phyloP scores from a whole-genome alignment of 2,329 filamentous ascomycete genomes.

The Stachybotrys elegans region DNA sequence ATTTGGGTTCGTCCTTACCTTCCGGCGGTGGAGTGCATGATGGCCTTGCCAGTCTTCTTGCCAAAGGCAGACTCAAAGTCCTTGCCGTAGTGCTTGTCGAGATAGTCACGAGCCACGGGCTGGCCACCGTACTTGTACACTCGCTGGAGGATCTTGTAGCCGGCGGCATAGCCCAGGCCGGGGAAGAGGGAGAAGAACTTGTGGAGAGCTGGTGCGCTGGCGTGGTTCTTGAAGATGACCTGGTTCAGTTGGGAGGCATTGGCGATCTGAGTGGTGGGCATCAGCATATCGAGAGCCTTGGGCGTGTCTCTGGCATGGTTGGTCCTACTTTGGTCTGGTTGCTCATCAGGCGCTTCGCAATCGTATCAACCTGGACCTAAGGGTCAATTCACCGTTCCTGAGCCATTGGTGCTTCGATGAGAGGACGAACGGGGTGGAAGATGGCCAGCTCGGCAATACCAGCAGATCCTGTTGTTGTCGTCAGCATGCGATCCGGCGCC shows the following conservation, averaged over 20 bases:
- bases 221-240: slow-evolving; percentile 92
- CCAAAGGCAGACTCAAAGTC: slow-evolving; percentile 88
- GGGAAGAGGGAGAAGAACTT: slow-evolving; percentile 98
- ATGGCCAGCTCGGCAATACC: slow-evolving; percentile 90
- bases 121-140: slow-evolving; percentile 99
- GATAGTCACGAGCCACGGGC: slow-evolving; percentile 88
- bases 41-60: slow-evolving; percentile 95
- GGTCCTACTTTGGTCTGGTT: slow-evolving; percentile 67
- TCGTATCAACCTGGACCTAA: slow-evolving; percentile 78
- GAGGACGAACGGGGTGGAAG: slow-evolving; percentile 72
- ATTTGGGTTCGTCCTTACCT: slow-evolving; percentile 55
- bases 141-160: slow-evolving; percentile 95
- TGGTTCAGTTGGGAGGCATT: slow-evolving; percentile 64
- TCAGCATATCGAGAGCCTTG: slow-evolving; percentile 12
- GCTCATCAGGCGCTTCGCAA: slow-evolving; percentile 98
- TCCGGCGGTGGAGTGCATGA: slow-evolving; percentile 95
- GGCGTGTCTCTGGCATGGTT: slow-evolving; percentile 12
- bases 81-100: slow-evolving; percentile 71
- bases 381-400: not conserved
- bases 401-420: slow-evolving; percentile 2
- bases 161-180: slow-evolving; percentile 92
- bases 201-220: slow-evolving; percentile 58
- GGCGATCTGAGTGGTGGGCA: slow-evolving; percentile 22
- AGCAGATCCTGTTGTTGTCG: slow-evolving; percentile 62
- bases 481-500: slow-evolving; percentile 10